phyloP scores from a whole-genome alignment of 2,329 filamentous ascomycete species.

The Alternaria brassicicola region DNA sequence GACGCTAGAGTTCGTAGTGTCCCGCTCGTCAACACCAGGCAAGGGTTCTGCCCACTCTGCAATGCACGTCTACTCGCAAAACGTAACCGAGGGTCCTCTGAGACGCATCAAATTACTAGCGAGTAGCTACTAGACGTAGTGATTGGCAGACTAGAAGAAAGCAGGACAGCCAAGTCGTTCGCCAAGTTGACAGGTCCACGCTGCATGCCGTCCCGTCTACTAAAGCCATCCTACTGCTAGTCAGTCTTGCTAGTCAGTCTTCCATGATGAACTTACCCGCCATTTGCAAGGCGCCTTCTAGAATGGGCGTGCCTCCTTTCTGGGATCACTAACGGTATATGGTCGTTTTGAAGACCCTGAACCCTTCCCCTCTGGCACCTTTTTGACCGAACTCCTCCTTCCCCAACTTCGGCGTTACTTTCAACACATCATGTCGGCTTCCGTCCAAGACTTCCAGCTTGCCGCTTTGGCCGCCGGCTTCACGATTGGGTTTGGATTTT shows the following conservation, averaged over 20 bases:
- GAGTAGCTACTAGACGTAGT: neutral
- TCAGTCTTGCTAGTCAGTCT: constrained; percentile 3
- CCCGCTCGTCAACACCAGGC: neutral
- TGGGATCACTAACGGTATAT: constrained; percentile 1
- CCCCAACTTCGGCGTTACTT: neutral
- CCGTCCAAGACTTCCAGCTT: constrained; percentile 38
- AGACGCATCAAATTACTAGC: neutral
- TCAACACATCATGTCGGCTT: constrained; percentile 23
- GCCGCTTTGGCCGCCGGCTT: constrained; percentile 45
- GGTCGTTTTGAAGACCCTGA: neutral
- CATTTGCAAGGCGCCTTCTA: constrained; percentile 1
- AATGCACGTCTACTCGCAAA: constrained; percentile 4
- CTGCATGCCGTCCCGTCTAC: constrained; percentile 5
- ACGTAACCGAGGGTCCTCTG: neutral
- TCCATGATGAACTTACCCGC: constrained; percentile 3
- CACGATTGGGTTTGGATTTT: constrained; percentile 42
- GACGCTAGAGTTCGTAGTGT: neutral
- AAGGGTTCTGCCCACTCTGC: neutral
- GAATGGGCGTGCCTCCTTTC: constrained; percentile 6
- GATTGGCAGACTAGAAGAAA: constrained; percentile 2
- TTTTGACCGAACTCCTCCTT: constrained; percentile 3
- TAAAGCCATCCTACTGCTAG: neutral
- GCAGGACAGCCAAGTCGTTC: neutral
- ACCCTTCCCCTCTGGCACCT: neutral
- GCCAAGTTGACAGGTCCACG: neutral